Base-by-base conservation (phyloP, 2,329 filamentous ascomycete genomes). In the Didymella sp. region DNA sequence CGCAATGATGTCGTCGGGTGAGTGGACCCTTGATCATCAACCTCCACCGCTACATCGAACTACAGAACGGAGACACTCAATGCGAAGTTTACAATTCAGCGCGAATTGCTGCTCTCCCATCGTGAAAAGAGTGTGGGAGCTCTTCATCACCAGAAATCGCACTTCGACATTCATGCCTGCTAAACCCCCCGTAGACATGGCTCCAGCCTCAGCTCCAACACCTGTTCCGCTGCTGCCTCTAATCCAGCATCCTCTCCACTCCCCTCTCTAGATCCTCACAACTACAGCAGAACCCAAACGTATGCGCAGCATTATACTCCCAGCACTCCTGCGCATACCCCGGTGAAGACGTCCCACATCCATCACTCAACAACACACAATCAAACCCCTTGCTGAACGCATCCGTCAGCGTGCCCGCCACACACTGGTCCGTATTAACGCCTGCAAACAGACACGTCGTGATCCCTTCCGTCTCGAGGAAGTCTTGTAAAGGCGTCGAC, bases 391-490 rank as follows among this genome's bases (percentile, higher is more conserved):
- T 76, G 52, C 70, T 76, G 59, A 77, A 79, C 6, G 76, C 73
- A 61, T 79, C 77, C 9, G 73, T 77, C 49, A 79, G 58, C 6
- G 77, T 79, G 0, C 76, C 76, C 2, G 77, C 73, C 13, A 79
- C 72, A 53, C 77, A 79, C 61, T 79, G 77, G 63, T 79, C 77
- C 33, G 77, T 79, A 62, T 79, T 78, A 13, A 79, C 74, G 4
- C 77, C 77, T 2, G 76, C 68, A 53, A 79, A 78, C 2, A 79
- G 66, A 52, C 77, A 59, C 12, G 77, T 78, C 64, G 69, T 70
- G 54, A 78, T 76, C 2, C 73, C 75, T 40, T 76, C 72, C 45
- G 71, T 58, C n/a, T 74, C 66, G 17, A 79, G 54, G 63, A 75
- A 78, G 51, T 72, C 67, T 58, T 79, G 72, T 40, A 74, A 67